phyloP scores from a whole-genome alignment of 768 basidiomycete genomes.

The Mycena filopes region DNA sequence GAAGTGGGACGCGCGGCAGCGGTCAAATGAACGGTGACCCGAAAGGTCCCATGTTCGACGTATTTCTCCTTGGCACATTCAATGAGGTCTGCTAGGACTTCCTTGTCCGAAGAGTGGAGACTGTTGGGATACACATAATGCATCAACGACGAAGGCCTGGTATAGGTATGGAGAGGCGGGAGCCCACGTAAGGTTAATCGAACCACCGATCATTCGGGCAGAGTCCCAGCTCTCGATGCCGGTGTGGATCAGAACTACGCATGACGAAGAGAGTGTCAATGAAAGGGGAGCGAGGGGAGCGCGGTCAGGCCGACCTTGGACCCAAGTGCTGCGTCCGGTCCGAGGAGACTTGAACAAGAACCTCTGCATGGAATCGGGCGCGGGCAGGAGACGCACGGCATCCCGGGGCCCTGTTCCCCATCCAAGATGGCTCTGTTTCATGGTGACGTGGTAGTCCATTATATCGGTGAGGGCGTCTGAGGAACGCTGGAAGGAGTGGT shows the following conservation, averaged over 20 bases:
- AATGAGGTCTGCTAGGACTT: conserved; percentile 24
- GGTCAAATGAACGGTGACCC: conserved; percentile 20
- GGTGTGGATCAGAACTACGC: conserved; percentile 7
- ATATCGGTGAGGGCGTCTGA: conserved; percentile 7
- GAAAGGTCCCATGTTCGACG: conserved; percentile 4
- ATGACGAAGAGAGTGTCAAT: too few species aligned
- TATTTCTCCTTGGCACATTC: conserved; percentile 19
- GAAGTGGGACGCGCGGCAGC: neutral
- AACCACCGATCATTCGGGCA: conserved; percentile 9
- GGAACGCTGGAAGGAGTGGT: neutral
- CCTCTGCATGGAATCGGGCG: neutral
- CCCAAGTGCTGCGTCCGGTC: conserved; percentile 3
- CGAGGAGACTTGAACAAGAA: conserved; percentile 8
- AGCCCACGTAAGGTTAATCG: conserved; percentile 18
- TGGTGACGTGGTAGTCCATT: conserved; percentile 15
- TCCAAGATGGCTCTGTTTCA: conserved; percentile 15
- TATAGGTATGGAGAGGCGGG: neutral
- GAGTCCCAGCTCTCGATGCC: conserved; percentile 19
- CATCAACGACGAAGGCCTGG: too few species aligned
- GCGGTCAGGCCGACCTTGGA: conserved; percentile 7
- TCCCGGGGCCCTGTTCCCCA: conserved; percentile 12
- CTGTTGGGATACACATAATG: neutral
- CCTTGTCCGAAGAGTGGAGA: conserved; percentile 16
- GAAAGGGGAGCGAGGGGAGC: too few species aligned
- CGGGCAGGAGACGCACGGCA: conserved; percentile 7